Conservation (phyloP, 1,139 yeast genomes). For the Scheffersomyces lignicola region DNA sequence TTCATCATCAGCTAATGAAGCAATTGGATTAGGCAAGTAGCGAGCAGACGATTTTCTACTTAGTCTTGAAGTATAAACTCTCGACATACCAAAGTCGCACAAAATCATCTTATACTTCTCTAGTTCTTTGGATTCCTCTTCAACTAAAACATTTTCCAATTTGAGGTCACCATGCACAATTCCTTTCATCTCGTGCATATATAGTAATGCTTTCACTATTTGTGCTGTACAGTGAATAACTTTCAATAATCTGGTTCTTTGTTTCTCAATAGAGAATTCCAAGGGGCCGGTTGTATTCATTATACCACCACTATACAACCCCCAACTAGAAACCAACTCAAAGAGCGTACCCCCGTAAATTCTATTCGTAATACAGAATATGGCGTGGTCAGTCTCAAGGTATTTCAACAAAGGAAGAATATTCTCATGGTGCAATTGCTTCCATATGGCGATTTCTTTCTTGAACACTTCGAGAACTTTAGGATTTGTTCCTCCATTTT, state of each 20-base stretch:
- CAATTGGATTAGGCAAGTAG: conserved; percentile 6
- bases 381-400: conserved; percentile 60
- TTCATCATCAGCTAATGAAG: conserved; percentile 9
- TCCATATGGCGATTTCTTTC: conserved; percentile 78
- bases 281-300: conserved; percentile 29
- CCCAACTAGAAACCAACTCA: conserved; percentile 73
- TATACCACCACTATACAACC: conserved; percentile 35
- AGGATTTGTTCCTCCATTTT: conserved; percentile 20
- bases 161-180: conserved; percentile 89
- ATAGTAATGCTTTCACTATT: conserved; percentile 60
- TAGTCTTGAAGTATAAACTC: conserved; percentile 32
- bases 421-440: conserved; percentile 59
- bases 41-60: conserved; percentile 25
- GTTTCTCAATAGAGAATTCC: conserved; percentile 30
- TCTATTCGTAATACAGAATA: conserved; percentile 71
- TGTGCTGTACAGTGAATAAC: conserved; percentile 35
- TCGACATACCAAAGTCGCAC: conserved; percentile 89
- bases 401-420: conserved; percentile 63
- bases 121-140: conserved; percentile 24
- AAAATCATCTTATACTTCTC: conserved; percentile 42
- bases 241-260: conserved; percentile 21
- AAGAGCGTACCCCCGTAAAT: conserved; percentile 82
- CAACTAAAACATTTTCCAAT: conserved; percentile 77
- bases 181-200: conserved; percentile 66
- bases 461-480: conserved; percentile 53